Percentiles rank a stretch among this genome's conserved stretches.
Conservation (phyloP, 2,329 filamentous ascomycete genomes). For the Lithohypha guttulata region DNA sequence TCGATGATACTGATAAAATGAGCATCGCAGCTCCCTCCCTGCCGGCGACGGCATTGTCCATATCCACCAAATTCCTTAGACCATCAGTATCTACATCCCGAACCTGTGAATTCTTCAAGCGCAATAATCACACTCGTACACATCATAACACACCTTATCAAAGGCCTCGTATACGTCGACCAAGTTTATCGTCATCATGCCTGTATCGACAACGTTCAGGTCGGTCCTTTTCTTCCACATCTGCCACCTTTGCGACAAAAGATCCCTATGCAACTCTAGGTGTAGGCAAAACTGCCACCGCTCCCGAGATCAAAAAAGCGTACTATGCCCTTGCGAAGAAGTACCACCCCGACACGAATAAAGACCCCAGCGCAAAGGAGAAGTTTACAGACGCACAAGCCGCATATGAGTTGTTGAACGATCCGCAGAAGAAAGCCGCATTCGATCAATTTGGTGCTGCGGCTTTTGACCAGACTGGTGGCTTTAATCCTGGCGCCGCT, state of each 20-base stretch:
- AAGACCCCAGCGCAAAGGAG: constrained; percentile 85
- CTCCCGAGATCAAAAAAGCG: constrained; percentile 90
- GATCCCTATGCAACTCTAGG: constrained; percentile 85
- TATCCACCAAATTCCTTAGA: constrained; percentile 34
- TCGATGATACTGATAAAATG: too few species aligned
- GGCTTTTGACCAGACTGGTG: constrained; percentile 55
- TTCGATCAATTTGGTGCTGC: constrained; percentile 84
- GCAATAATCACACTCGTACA: constrained; percentile 28
- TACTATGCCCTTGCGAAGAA: constrained; percentile 98
- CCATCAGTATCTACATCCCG: constrained; percentile 31
- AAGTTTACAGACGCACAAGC: constrained; percentile 87
- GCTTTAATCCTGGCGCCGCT: constrained; percentile 65
- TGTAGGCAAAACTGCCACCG: constrained; percentile 67
- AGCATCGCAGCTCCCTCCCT: constrained; percentile 30
- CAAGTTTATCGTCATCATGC: neutral
- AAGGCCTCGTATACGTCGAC: neutral
- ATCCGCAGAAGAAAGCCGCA: constrained; percentile 83
- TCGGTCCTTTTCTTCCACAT: constrained; percentile 32
- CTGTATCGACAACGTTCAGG: neutral
- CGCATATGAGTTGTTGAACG: constrained; percentile 86
- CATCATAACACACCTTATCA: constrained; percentile 24
- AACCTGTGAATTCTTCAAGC: constrained; percentile 25
- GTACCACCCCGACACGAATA: constrained; percentile 96
- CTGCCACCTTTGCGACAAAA: constrained; percentile 56
- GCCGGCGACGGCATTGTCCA: constrained; percentile 31